Percentiles rank a stretch among this genome's conserved stretches.
These are phyloP conservation scores for Amauroascus niger DNA, from an alignment of 2,329 filamentous ascomycete genomes.

Conservation along the genomic window DNA sequence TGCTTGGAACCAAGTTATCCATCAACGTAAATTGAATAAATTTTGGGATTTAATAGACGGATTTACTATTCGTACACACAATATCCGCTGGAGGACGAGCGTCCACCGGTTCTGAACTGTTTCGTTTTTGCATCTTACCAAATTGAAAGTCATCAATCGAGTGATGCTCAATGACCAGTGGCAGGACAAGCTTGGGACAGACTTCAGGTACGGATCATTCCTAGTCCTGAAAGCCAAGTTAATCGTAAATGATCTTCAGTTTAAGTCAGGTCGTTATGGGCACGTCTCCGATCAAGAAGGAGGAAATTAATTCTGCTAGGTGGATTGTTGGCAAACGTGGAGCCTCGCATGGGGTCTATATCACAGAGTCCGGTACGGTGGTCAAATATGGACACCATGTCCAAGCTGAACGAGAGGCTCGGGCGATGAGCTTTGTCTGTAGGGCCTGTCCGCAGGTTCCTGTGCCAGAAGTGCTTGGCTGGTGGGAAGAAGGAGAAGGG, in stretches of 20 bases:
- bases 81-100: no score
- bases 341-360: constrained; percentile 10
- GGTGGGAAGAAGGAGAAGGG: constrained; percentile 17
- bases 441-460: constrained; percentile 18
- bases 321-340: constrained; percentile 18
- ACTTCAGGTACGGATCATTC: constrained; percentile 7
- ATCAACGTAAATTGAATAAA: no score
- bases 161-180: no score
- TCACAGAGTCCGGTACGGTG: constrained; percentile 14
- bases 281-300: constrained; percentile 7
- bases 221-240: constrained; percentile 5
- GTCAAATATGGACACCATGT: constrained; percentile 23
- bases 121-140: no score
- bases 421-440: constrained; percentile 23
- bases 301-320: constrained; percentile 13
- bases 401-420: constrained; percentile 20
- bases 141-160: no score
- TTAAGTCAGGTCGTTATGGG: constrained; percentile 6
- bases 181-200: constrained; percentile 6
- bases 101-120: no score
- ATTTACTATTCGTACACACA: no score
- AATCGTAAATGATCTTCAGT: constrained; percentile 13
- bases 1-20: no score
- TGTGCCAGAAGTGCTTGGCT: constrained; percentile 23
- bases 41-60: no score